These are phyloP conservation scores for Boletus rufocinnamomeus DNA, from an alignment of 768 basidiomycete genomes.

Conservation along the genomic window DNA sequence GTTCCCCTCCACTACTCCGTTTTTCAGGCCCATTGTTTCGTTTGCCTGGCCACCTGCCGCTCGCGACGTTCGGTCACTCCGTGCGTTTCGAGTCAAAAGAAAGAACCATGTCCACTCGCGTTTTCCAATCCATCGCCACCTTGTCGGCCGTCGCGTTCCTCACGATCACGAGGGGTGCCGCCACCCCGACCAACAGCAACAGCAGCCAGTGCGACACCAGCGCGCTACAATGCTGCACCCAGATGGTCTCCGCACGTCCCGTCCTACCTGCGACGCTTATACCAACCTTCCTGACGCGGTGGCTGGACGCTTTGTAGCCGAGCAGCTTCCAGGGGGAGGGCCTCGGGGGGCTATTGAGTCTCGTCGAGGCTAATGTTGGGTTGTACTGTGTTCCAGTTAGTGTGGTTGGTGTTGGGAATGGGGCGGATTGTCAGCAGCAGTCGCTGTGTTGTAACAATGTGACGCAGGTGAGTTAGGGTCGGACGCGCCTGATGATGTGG, in stretches of 20 bases:
- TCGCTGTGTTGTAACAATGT: background rate
- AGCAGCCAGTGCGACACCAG: background rate
- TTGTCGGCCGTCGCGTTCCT: background rate
- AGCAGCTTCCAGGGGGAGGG: too few species aligned
- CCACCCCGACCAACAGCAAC: too few species aligned
- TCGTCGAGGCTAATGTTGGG: too few species aligned
- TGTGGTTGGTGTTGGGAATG: background rate
- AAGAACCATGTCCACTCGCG: background rate
- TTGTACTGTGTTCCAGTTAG: too few species aligned
- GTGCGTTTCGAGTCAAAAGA: background rate
- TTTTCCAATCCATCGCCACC: background rate
- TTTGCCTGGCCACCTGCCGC: background rate
- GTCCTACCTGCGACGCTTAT: too few species aligned
- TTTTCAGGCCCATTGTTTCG: background rate
- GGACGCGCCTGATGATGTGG: too few species aligned
- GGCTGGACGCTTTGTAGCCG: too few species aligned
- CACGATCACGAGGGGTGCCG: background rate
- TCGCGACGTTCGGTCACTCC: background rate
- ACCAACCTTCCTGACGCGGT: background rate
- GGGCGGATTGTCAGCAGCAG: background rate
- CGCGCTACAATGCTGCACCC: too few species aligned
- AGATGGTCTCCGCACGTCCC: too few species aligned
- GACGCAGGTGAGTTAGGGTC: too few species aligned
- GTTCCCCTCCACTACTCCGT: too few species aligned
- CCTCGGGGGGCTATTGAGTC: too few species aligned